phyloP scores from a whole-genome alignment of 805 yeast species.

The Ogataea corticis region DNA sequence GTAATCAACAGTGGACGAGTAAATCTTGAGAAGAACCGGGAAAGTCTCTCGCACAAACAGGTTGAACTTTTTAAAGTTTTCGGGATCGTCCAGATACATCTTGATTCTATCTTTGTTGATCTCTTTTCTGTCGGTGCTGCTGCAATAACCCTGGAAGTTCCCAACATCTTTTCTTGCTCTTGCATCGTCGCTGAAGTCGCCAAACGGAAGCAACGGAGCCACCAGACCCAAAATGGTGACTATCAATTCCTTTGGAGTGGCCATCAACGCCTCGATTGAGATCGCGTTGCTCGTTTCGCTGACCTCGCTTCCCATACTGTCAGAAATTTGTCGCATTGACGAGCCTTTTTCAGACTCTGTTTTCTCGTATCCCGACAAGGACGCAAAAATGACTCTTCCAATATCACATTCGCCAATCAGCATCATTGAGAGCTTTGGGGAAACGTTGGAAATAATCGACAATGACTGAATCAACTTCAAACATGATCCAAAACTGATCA shows the following conservation, averaged over 20 bases:
- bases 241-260: conserved; percentile 68
- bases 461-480: conserved; percentile 45
- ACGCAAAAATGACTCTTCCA: conserved; percentile 46
- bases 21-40: conserved; percentile 58
- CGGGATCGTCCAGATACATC: conserved; percentile 29
- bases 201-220: conserved; percentile 56
- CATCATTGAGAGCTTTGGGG: conserved; percentile 41
- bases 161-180: conserved; percentile 27
- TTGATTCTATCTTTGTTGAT: conserved; percentile 36
- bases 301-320: background rate
- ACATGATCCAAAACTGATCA: conserved; percentile 40
- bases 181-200: conserved; percentile 11
- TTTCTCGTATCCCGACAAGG: conserved; percentile 53
- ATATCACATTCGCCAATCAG: conserved; percentile 51
- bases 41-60: conserved; percentile 48
- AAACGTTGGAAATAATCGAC: conserved; percentile 44
- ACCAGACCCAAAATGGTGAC: conserved; percentile 55
- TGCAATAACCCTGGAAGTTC: conserved; percentile 31
- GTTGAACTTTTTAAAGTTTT: conserved; percentile 17
- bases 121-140: conserved; percentile 21
- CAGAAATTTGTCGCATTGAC: background rate
- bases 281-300: conserved; percentile 21
- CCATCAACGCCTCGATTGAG: conserved; percentile 71
- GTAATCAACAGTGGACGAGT: conserved; percentile 71
- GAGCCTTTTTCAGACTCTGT: conserved; percentile 11